Base-by-base conservation (phyloP, 2,329 filamentous ascomycete species). In the Diaporthe velutina region DNA sequence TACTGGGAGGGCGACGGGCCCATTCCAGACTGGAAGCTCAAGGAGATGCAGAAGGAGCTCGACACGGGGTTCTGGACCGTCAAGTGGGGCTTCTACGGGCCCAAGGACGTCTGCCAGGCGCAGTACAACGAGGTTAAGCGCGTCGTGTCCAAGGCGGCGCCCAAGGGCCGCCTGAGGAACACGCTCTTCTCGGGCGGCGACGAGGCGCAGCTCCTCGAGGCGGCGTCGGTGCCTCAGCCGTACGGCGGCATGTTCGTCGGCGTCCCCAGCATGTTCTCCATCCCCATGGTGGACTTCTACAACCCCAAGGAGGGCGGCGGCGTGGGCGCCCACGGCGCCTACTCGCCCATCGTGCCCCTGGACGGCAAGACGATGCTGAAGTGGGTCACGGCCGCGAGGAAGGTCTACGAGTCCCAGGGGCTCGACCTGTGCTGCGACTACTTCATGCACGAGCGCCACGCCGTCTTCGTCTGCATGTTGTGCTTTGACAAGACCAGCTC, bases 391-490 rank as follows among this genome's bases (percentile, higher is more conserved):
- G 82, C 80, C 1, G 84, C 85, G 48, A 84, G 85, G 76, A 80
- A 79, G 28, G 81, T 86, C n/a, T 86, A 83, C 73, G 84, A 86
- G 74, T 80, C 80, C 10, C 81, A 86, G 40, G 82, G 81, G 0
- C 84, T 86, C 67, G 86, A 88, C 75, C 78, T 86, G 30, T 82
- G 85, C 75, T 85, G 84, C 75, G 86, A 87, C 73, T 87, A 87
- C 79, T 87, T 87, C 79, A 86, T 88, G 84, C 83, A 86, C 66
- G 85, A 87, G 75, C 80, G 85, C 1, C 85, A 87, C 61, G 83
- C 86, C 12, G 84, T 87, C 45, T 83, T 86, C 57, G 85, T 87
- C 75, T 86, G 86, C 74, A 87, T 87, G 85, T 84, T 87, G 73
- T 84, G 83, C 6, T 87, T 86, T 74, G 86, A 88, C 76, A 86